Conservation (phyloP, 2,329 filamentous ascomycete genomes). For the Aspergillus sp. region DNA sequence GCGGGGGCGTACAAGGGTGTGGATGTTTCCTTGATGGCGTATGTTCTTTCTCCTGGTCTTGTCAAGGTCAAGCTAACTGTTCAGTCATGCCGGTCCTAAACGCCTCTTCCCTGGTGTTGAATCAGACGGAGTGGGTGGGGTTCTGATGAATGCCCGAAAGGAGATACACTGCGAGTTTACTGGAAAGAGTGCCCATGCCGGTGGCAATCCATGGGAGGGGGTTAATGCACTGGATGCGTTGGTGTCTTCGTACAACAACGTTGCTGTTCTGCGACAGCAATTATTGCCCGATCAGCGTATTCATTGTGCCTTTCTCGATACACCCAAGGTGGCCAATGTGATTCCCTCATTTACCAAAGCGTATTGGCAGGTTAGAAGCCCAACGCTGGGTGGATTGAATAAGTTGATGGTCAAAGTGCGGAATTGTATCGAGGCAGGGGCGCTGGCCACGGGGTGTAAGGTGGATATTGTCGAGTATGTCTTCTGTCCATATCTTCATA, state of each 20-base stretch:
- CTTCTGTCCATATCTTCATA: background rate
- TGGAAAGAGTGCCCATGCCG: constrained; percentile 54
- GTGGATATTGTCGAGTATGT: constrained; percentile 27
- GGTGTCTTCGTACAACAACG: constrained; percentile 40
- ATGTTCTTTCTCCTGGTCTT: constrained; percentile 9
- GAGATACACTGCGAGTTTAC: constrained; percentile 37
- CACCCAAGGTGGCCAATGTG: constrained; percentile 52
- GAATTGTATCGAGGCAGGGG: constrained; percentile 32
- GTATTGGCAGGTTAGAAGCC: constrained; percentile 43
- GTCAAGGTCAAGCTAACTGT: background rate
- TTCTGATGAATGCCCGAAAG: constrained; percentile 29
- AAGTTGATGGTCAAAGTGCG: constrained; percentile 21
- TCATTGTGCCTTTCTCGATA: constrained; percentile 52
- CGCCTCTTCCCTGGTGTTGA: constrained; percentile 20
- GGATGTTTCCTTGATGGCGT: constrained; percentile 42
- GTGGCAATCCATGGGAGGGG: constrained; percentile 55
- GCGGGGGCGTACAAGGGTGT: constrained; percentile 39
- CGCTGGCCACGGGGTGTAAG: constrained; percentile 30
- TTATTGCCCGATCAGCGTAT: constrained; percentile 49
- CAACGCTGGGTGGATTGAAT: constrained; percentile 38
- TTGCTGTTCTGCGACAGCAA: constrained; percentile 54
- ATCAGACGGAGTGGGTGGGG: constrained; percentile 20
- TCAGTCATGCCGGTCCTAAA: constrained; percentile 21
- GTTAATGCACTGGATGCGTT: constrained; percentile 57
- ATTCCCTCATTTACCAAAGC: constrained; percentile 50